A percentile compares a stretch with the other conserved stretches of the same genome.
Conservation (phyloP, 2,329 filamentous ascomycete species). For the Cryphonectria nitschkei region DNA sequence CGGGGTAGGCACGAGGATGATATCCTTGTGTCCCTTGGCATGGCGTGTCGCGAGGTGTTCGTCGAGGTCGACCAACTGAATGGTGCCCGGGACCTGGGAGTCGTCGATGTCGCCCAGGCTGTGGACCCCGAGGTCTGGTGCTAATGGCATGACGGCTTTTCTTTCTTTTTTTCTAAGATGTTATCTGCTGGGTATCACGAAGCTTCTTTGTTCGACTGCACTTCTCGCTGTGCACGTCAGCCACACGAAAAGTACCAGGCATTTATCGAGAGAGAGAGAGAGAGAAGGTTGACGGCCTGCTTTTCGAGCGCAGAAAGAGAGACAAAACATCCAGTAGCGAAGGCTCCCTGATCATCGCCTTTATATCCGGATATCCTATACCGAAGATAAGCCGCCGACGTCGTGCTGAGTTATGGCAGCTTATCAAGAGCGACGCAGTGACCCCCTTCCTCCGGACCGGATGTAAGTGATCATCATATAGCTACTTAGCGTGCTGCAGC, state of each 20-base stretch:
- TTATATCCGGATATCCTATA: neutral
- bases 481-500: constrained; percentile 2
- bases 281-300: neutral
- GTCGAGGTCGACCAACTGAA: constrained; percentile 39
- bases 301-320: neutral
- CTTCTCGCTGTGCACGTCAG: neutral
- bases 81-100: constrained; percentile 38
- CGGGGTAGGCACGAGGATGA: constrained; percentile 46
- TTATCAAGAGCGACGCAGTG: constrained; percentile 10
- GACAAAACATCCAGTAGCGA: neutral
- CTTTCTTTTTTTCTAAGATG: neutral
- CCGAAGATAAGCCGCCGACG: constrained; percentile 11
- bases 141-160: constrained; percentile 10
- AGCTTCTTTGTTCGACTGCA: neutral
- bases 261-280: neutral
- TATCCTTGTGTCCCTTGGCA: constrained; percentile 37
- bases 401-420: neutral
- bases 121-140: constrained; percentile 8
- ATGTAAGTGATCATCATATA: constrained; percentile 1
- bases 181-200: neutral
- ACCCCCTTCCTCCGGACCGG: neutral
- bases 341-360: neutral
- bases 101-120: constrained; percentile 30
- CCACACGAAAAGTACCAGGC: neutral
- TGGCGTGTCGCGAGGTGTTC: constrained; percentile 36